Evolutionary conservation across 2,329 filamentous ascomycete species (phyloP), one percentile per base, ranked within the genome.

Genomic region (Pseudogymnoascus sp.): DNA sequence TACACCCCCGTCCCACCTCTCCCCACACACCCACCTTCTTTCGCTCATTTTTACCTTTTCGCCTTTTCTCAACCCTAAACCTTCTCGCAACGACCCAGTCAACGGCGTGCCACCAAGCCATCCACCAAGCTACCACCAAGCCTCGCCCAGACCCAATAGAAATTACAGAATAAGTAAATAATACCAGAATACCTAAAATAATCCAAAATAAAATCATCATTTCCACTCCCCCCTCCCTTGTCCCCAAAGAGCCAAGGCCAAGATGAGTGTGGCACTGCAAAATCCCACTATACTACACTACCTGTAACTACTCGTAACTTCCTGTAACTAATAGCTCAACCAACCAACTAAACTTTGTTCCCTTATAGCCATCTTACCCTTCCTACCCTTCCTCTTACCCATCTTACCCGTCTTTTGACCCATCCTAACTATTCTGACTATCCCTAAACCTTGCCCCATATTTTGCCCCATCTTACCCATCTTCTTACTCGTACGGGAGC

Each of bases 361-460:
- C 10, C 39, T 23, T 21, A 21, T 21, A 0, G 73, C 87, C n/a
- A 82, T 84, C 0, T 88, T 87, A 0, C 80, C 83, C 1, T 88
- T 88, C 70, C 75, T 87, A 64, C 76, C 88, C 4, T 80, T 79
- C 61, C 88, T 88, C 74, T 86, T 82, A 0, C 73, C 87, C n/a
- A 80, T 88, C 5, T 83, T 80, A 0, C 73, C 88, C 33, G 82
- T 84, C 0, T 88, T 41, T 41, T 41, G 38, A 43, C 10, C 38
- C 38, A 41, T 41, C 38, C n/a, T 21, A 10, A 38, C 7, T n/a
- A 41, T 41, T 8, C 16, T 21, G 7, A 11, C 8, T n/a, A 41
- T 41, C 38, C 8, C n/a, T 41, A 39, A 19, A 39, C n/a, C 16
- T 39, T 39, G 38, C n/a, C n/a, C 38, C 35, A 38, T 38, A 14